Conservation (phyloP, 148 eudicot species). For the Rhododendron ovatum region DNA sequence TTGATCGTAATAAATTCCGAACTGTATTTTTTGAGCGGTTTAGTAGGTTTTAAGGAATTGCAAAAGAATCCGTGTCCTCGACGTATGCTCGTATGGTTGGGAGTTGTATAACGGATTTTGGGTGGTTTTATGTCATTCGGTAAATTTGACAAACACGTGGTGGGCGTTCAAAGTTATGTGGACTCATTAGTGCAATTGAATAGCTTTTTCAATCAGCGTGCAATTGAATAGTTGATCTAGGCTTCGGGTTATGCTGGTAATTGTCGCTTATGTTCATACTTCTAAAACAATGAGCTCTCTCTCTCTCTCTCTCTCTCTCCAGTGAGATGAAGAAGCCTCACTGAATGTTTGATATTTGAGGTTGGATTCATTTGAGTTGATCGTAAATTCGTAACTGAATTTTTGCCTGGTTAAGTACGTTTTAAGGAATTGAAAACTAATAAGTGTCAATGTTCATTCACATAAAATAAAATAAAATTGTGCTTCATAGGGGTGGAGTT, state of each 20-base stretch:
- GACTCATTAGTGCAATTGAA: neutral
- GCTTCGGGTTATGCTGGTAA: neutral
- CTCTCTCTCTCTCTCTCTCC: no score
- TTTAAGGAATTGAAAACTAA: neutral
- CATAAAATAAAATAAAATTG: neutral
- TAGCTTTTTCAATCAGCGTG: no score
- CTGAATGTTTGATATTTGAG: neutral
- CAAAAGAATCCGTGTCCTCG: neutral
- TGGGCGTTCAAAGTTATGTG: conserved; percentile 5
- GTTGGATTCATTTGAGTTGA: neutral
- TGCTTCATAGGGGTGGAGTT: neutral
- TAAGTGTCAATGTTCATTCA: neutral
- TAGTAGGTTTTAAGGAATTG: neutral
- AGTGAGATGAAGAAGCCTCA: neutral
- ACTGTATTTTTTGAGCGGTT: neutral
- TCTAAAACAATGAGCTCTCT: neutral
- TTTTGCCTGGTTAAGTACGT: neutral
- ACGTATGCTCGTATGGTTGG: neutral
- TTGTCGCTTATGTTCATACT: no score
- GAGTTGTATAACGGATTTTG: neutral
- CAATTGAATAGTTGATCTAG: neutral
- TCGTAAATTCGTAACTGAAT: neutral
- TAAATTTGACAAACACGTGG: conserved; percentile 17
- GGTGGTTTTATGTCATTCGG: neutral
- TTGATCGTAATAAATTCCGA: neutral